Evolutionary conservation across 1,284 basidiomycete genomes (phyloP).

Genomic region (Phlebopus sp.): DNA sequence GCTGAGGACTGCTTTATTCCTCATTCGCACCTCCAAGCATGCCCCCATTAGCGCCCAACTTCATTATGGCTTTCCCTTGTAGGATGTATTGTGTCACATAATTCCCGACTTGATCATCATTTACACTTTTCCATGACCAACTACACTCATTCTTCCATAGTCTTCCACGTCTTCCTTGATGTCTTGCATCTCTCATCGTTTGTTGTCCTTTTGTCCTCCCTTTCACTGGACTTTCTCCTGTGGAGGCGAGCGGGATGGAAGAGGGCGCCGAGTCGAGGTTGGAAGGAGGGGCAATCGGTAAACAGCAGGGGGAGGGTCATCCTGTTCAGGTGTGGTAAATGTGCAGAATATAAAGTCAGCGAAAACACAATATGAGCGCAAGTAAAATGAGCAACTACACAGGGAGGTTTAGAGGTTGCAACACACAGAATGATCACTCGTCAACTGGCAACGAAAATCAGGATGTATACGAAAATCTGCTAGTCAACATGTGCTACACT

Average conservation of each 20-base stretch:
- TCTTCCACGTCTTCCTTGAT: conserved; percentile 24
- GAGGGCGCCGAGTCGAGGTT: conserved; percentile 56
- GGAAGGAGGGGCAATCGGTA: conserved; percentile 14
- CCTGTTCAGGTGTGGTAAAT: too few relatives aligned
- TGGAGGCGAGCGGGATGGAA: conserved; percentile 62
- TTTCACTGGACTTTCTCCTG: conserved; percentile 35
- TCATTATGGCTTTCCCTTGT: conserved; percentile 23
- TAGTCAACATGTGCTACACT: conserved; percentile 7
- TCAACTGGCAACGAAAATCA: too few relatives aligned
- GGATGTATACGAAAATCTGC: not conserved
- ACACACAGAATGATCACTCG: too few relatives aligned
- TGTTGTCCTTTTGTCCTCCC: conserved; percentile 66
- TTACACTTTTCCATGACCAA: conserved; percentile 18
- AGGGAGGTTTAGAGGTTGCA: too few relatives aligned
- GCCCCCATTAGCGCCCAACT: conserved; percentile 33
- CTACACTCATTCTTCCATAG: conserved; percentile 22
- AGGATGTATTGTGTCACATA: conserved; percentile 27
- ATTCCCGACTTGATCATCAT: conserved; percentile 22
- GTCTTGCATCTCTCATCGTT: conserved; percentile 31
- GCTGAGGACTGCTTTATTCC: conserved; percentile 32
- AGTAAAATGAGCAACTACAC: too few relatives aligned
- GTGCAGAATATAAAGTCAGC: not conserved
- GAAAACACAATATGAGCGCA: conserved; percentile 5
- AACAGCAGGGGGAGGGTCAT: too few relatives aligned
- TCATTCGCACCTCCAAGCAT: conserved; percentile 19